Percentiles rank a stretch among this genome's conserved stretches.
phyloP scores from a whole-genome alignment of 2,329 filamentous ascomycete species.

The Sphaceloma murrayae region DNA sequence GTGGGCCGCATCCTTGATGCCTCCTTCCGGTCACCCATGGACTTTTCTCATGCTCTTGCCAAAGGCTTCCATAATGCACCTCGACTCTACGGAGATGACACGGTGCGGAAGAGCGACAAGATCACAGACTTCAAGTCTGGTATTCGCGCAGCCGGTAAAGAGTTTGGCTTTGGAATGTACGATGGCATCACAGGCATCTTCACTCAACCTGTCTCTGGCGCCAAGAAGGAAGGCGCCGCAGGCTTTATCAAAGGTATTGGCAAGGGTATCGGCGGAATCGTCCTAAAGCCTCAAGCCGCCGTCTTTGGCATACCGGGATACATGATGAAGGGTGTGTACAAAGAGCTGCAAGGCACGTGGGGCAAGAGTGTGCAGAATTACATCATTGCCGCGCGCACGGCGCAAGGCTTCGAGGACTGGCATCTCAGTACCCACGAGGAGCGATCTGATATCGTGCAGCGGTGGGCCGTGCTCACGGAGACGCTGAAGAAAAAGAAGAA shows the following conservation, averaged over 20 bases:
- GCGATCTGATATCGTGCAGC: slow-evolving; percentile 51
- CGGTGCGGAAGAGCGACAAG: slow-evolving; percentile 53
- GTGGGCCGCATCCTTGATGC: slow-evolving; percentile 30
- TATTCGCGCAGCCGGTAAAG: slow-evolving; percentile 28
- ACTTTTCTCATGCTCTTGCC: slow-evolving; percentile 51
- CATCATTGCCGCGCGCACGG: slow-evolving; percentile 65
- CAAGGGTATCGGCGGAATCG: slow-evolving; percentile 65
- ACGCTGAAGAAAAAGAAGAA: slow-evolving; percentile 51
- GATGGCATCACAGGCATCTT: slow-evolving; percentile 68
- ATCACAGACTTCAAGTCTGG: slow-evolving; percentile 59
- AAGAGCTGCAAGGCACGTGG: slow-evolving; percentile 59
- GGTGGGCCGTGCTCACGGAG: slow-evolving; percentile 53
- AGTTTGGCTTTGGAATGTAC: slow-evolving; percentile 24
- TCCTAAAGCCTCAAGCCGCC: slow-evolving; percentile 52
- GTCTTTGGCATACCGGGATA: slow-evolving; percentile 52
- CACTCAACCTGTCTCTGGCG: slow-evolving; percentile 61
- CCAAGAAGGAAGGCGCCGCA: slow-evolving; percentile 49
- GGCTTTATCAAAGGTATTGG: slow-evolving; percentile 69
- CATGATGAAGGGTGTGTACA: slow-evolving; percentile 66
- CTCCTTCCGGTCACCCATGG: slow-evolving; percentile 44
- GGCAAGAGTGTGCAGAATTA: slow-evolving; percentile 66
- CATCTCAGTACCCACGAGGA: slow-evolving; percentile 47
- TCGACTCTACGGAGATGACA: slow-evolving; percentile 59
- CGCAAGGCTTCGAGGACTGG: slow-evolving; percentile 63
- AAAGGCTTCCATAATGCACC: slow-evolving; percentile 65